These are phyloP conservation scores for Syzygium oleosum DNA, from an alignment of 345 rosid species.

Conservation along the genomic window DNA sequence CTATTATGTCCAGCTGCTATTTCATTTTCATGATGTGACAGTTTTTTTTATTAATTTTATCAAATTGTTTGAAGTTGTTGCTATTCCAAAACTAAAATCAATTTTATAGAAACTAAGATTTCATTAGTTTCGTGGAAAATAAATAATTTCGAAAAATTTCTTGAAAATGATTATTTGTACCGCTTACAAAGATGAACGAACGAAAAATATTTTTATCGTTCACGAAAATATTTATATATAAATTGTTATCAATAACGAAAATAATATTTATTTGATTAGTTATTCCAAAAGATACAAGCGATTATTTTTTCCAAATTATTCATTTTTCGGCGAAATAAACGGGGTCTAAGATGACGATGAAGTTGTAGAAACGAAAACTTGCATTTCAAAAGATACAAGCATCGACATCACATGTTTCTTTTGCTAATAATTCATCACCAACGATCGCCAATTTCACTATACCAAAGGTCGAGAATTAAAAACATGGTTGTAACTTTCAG, in stretches of 20 bases:
- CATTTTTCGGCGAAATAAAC: rapidly evolving
- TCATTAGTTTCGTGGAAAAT: not conserved
- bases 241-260: not conserved
- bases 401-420: not conserved
- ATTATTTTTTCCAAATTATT: not conserved
- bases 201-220: no score
- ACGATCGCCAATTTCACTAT: not conserved
- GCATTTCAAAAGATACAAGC: not conserved
- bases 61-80: not conserved
- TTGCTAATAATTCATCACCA: not conserved
- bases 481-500: not conserved
- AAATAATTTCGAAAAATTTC: rapidly evolving
- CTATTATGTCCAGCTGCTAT: not conserved
- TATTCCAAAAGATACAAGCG: not conserved
- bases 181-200: rapidly evolving
- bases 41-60: not conserved
- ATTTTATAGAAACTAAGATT: not conserved
- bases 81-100: not conserved
- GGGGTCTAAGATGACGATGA: not conserved
- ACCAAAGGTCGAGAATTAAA: not conserved
- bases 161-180: no score
- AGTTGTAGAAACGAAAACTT: not conserved
- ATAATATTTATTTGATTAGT: not conserved
- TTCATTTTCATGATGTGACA: not conserved
- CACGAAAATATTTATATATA: not conserved